A percentile compares a stretch with the other conserved stretches of the same genome.
These are phyloP conservation scores for Teratosphaeria epicoccoides DNA, from an alignment of 2,329 filamentous ascomycete genomes.

Conservation along the genomic window DNA sequence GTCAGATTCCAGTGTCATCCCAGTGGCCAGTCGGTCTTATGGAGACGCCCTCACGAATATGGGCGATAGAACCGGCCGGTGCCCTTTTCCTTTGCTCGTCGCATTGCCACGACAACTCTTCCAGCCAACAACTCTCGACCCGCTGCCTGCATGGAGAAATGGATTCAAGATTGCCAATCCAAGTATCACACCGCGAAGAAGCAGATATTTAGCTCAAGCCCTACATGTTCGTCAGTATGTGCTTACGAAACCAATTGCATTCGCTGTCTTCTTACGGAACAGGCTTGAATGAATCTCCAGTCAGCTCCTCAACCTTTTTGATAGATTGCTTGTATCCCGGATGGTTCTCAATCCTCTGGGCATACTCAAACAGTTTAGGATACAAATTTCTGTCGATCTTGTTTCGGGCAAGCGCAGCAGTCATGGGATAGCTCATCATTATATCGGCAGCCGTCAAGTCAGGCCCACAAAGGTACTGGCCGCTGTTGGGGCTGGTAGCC, in stretches of 20 bases:
- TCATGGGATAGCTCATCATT: conserved; percentile 42
- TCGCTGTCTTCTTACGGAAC: background rate
- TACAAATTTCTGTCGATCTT: conserved; percentile 34
- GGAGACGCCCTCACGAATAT: no score
- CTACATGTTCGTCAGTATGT: background rate
- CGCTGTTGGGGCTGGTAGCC: conserved; percentile 35
- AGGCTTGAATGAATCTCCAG: conserved; percentile 18
- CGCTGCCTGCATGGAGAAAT: no score
- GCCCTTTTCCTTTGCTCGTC: no score
- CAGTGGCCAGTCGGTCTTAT: no score
- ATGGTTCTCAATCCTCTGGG: conserved; percentile 33
- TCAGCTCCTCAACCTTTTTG: conserved; percentile 42
- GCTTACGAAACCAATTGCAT: background rate
- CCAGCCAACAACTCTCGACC: no score
- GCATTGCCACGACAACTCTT: no score
- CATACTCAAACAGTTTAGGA: conserved; percentile 38
- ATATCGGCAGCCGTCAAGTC: conserved; percentile 43
- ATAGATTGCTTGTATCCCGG: conserved; percentile 38
- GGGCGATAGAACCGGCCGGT: no score
- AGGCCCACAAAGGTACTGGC: conserved; percentile 41
- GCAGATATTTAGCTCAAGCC: background rate
- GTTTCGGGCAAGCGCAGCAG: conserved; percentile 27
- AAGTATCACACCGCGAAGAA: background rate
- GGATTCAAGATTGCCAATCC: no score
- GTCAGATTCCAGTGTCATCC: no score